phyloP scores from a whole-genome alignment of 179 eudicot species.

The Beta lomatogona region DNA sequence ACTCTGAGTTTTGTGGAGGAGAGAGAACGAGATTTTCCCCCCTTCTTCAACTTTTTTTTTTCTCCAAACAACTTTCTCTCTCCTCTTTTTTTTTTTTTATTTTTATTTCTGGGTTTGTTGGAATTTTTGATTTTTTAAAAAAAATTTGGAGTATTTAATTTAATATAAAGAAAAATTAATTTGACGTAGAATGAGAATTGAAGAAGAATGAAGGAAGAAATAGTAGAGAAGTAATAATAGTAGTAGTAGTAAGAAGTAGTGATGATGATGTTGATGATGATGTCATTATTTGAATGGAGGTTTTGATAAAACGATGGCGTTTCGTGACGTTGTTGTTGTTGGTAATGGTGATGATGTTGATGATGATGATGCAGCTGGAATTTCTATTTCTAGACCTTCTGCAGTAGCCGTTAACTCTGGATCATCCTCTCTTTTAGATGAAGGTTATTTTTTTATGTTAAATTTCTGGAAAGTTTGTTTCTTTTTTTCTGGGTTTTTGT shows the following conservation, averaged over 20 bases:
- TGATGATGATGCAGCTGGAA: conserved; percentile 21
- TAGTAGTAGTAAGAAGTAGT: not conserved
- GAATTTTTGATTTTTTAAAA: not conserved
- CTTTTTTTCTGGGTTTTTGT: not conserved
- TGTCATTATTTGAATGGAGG: not conserved
- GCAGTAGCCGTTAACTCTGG: conserved; percentile 27
- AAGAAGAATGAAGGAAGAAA: not conserved
- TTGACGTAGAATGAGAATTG: not conserved
- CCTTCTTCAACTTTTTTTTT: conserved; percentile 7
- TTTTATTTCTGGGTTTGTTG: not conserved
- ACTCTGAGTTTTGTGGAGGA: conserved; percentile 44
- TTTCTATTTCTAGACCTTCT: conserved; percentile 35
- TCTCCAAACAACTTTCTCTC: conserved; percentile 25
- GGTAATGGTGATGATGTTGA: conserved; percentile 5
- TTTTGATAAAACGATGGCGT: conserved; percentile 29
- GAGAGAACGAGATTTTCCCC: conserved; percentile 34
- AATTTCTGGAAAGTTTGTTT: not conserved
- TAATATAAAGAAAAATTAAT: too few species aligned
- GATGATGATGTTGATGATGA: conserved; percentile 19
- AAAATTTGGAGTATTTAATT: not conserved
- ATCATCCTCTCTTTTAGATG: conserved; percentile 44
- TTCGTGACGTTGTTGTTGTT: conserved; percentile 32
- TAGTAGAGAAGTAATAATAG: not conserved
- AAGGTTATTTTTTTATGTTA: conserved; percentile 30
- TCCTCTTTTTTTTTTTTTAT: not conserved